Percentiles rank a stretch among this genome's conserved stretches.
Conservation (phyloP, 768 basidiomycete genomes). For the Collybia sordida region DNA sequence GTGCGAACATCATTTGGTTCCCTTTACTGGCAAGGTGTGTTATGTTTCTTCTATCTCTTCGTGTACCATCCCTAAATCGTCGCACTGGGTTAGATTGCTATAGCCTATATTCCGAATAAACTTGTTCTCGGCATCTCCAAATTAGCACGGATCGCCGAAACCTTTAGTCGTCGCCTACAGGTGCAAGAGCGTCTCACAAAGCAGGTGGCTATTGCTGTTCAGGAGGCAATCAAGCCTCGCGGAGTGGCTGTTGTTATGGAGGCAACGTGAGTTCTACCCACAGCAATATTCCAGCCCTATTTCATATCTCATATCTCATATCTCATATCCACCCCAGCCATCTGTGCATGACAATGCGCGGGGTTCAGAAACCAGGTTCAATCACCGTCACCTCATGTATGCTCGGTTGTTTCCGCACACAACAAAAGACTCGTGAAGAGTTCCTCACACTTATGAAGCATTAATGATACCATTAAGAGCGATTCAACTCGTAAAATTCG, state of each 20-base stretch:
- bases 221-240: slow-evolving; percentile 96
- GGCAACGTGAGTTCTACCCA: slow-evolving; percentile 65
- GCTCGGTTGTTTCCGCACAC: slow-evolving; percentile 97
- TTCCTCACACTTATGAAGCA: slow-evolving; percentile 84
- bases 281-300: neutral
- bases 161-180: slow-evolving; percentile 92
- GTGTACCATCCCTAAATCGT: slow-evolving; percentile 19
- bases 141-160: slow-evolving; percentile 95
- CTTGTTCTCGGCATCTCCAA: slow-evolving; percentile 95
- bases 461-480: slow-evolving; percentile 17
- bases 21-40: slow-evolving; percentile 93
- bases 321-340: slow-evolving; percentile 51
- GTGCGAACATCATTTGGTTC: slow-evolving; percentile 98
- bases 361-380: slow-evolving; percentile 97
- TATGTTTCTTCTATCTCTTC: slow-evolving; percentile 5
- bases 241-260: slow-evolving; percentile 99
- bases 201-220: slow-evolving; percentile 96
- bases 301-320: slow-evolving; percentile 7
- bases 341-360: slow-evolving; percentile 99
- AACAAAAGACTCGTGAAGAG: slow-evolving; percentile 98
- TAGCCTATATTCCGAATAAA: slow-evolving; percentile 95
- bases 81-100: slow-evolving; percentile 70
- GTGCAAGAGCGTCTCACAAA: slow-evolving; percentile 98
- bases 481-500: slow-evolving; percentile 17
- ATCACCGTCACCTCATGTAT: slow-evolving; percentile 96